Evolutionary conservation across 257 asterid species (phyloP).

Genomic region (Euphrasia confusa): DNA sequence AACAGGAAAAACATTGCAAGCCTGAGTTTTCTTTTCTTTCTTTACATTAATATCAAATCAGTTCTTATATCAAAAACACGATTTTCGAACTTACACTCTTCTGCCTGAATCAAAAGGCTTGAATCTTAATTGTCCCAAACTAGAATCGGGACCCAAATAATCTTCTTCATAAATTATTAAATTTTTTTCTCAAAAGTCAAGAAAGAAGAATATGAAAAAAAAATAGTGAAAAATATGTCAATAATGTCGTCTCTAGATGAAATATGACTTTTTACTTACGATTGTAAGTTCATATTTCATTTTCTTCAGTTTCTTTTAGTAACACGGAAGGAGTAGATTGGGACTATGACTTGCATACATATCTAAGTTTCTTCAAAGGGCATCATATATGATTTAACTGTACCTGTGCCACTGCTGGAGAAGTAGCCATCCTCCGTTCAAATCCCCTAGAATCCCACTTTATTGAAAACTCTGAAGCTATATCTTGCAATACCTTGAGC

Average conservation of each 20-base stretch:
- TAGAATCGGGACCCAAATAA: no score
- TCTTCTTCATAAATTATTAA: no score
- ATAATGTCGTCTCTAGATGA: slow-evolving; percentile 4
- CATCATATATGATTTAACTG: slow-evolving; percentile 13
- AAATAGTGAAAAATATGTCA: slow-evolving; percentile 16
- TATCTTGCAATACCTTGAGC: slow-evolving; percentile 69
- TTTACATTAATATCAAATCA: no score
- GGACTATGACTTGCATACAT: slow-evolving; percentile 9
- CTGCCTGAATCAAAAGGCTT: no score
- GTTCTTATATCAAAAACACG: no score
- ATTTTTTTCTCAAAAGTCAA: neutral
- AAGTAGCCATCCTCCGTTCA: slow-evolving; percentile 65
- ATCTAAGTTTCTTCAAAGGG: slow-evolving; percentile 9
- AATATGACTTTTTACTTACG: slow-evolving; percentile 3
- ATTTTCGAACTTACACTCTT: no score
- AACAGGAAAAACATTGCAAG: no score
- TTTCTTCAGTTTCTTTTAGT: slow-evolving; percentile 7
- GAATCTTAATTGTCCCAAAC: no score
- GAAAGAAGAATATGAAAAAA: neutral
- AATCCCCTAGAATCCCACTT: slow-evolving; percentile 78
- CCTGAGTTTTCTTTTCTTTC: no score
- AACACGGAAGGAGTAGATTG: slow-evolving; percentile 1
- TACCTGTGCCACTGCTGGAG: slow-evolving; percentile 56
- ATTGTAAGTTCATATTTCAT: neutral
- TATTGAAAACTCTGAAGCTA: slow-evolving; percentile 75